Evolutionary conservation across 495 filamentous ascomycete species (phyloP), one percentile per base, ranked within the genome.

Genomic region (Annulohypoxylon maeteangense): DNA sequence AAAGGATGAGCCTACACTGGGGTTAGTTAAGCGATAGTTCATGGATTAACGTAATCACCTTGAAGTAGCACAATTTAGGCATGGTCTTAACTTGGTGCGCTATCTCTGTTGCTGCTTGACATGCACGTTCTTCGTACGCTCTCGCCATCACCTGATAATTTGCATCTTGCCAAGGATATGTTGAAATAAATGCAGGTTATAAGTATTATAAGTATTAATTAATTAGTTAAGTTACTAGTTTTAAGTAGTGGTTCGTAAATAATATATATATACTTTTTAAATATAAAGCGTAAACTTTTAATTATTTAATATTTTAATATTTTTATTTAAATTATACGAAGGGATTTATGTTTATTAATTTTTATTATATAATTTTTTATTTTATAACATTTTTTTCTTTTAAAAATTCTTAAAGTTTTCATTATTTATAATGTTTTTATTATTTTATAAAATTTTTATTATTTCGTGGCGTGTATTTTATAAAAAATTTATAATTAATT

Each of bases 291-390:
- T 44, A 44, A 18, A 16, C 18, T 44, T 44, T 18, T 44, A 44
- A 44, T 44, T 44, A 16, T 44, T 44, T 44, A 44, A 44, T 44
- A 16, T 44, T 44, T 44, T 44, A 44, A 44, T 44, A 44, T 44
- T 44, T 16, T 44, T 44, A 44, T 20, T 44, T 20, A 20, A 44
- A 16, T 44, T 44, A 44, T 44, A n/a, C n/a, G n/a, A n/a, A n/a
- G n/a, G n/a, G n/a, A 44, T 44, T 44, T 44, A 44, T 36, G 7
- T 36, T 44, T 44, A 18, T 44, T 16, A 18, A 44, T 44, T 44
- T 16, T 44, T 16, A 3, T 44, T 44, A 44, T 44, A 16, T 44
- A 44, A 44, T 20, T 44, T 44, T 44, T 40, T 40, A 11, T 16
- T 44, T 16, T 44, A 44, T 18, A 16, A 16, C 4, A 42, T 42